Conservation (phyloP, 441 rosid genomes). For the Bocquillonia castaneifolia region DNA sequence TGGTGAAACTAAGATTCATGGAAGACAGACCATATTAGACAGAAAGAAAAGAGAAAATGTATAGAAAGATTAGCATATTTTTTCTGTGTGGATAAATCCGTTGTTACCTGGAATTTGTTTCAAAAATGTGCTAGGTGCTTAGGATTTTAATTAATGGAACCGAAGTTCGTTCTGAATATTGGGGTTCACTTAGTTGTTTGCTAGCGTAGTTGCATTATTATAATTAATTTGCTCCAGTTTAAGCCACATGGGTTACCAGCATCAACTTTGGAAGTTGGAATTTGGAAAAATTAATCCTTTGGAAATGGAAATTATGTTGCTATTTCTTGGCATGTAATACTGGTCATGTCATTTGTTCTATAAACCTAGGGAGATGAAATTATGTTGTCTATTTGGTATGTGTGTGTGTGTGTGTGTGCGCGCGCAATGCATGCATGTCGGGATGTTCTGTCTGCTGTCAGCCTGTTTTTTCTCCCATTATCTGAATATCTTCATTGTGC, state of each 20-base stretch:
- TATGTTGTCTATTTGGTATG: too few relatives aligned
- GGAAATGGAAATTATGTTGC: too few relatives aligned
- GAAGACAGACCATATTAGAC: not conserved
- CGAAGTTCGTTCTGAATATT: not conserved
- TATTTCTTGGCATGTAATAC: too few relatives aligned
- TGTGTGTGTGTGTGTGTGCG: too few relatives aligned
- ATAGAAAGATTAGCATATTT: not conserved
- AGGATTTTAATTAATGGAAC: not conserved
- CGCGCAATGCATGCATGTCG: too few relatives aligned
- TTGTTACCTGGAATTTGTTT: not conserved
- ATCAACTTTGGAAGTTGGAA: not conserved
- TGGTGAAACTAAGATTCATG: not conserved
- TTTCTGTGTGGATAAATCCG: not conserved
- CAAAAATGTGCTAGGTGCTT: not conserved
- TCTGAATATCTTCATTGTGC: too few relatives aligned
- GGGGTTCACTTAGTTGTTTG: constrained; percentile 9
- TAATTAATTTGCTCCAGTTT: constrained; percentile 4
- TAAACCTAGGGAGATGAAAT: not conserved
- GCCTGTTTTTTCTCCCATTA: too few relatives aligned
- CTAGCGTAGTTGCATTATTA: not conserved
- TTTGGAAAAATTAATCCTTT: too few relatives aligned
- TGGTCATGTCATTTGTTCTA: not conserved
- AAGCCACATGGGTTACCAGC: not conserved
- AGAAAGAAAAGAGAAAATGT: not conserved
- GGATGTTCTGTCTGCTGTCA: too few relatives aligned